Percentiles rank a stretch among this genome's conserved stretches.
Evolutionary conservation across 805 yeast genomes (phyloP).

Genomic region (Suhomyces canberraensis): DNA sequence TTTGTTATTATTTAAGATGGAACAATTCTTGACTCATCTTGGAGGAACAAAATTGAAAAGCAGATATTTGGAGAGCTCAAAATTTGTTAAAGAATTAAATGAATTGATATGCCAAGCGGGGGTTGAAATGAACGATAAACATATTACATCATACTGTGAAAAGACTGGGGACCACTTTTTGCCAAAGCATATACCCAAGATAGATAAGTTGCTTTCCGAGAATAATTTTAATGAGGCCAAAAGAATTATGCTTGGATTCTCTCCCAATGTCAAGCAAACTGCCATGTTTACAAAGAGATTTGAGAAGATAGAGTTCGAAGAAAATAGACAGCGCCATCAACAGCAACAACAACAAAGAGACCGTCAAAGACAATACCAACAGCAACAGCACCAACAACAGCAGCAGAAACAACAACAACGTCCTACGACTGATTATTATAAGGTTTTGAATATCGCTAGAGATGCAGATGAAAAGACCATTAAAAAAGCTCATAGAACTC

Average conservation of each 20-base stretch:
- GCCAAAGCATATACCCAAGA: constrained; percentile 35
- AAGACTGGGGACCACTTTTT: constrained; percentile 25
- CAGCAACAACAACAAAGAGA: constrained; percentile 35
- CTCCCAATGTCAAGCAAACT: constrained; percentile 37
- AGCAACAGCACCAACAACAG: constrained; percentile 37
- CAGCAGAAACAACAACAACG: constrained; percentile 30
- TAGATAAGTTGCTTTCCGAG: constrained; percentile 34
- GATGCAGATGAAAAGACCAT: constrained; percentile 71
- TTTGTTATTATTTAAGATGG: constrained; percentile 38
- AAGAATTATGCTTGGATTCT: constrained; percentile 30
- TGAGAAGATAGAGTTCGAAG: constrained; percentile 21
- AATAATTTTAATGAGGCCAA: constrained; percentile 39
- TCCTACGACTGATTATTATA: constrained; percentile 70
- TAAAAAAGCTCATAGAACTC: constrained; percentile 74
- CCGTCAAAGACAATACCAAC: constrained; percentile 46
- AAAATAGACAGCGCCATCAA: constrained; percentile 31
- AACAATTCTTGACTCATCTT: constrained; percentile 23
- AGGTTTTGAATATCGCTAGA: constrained; percentile 62
- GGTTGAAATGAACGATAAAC: constrained; percentile 22
- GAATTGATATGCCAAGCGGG: constrained; percentile 41
- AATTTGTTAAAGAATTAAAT: constrained; percentile 29
- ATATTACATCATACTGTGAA: constrained; percentile 24
- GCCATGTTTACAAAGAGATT: constrained; percentile 33
- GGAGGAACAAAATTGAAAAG: constrained; percentile 1
- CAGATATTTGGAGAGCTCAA: constrained; percentile 1